Conservation (phyloP, 2,329 filamentous ascomycete genomes). For the Hypoxylon sp. region DNA sequence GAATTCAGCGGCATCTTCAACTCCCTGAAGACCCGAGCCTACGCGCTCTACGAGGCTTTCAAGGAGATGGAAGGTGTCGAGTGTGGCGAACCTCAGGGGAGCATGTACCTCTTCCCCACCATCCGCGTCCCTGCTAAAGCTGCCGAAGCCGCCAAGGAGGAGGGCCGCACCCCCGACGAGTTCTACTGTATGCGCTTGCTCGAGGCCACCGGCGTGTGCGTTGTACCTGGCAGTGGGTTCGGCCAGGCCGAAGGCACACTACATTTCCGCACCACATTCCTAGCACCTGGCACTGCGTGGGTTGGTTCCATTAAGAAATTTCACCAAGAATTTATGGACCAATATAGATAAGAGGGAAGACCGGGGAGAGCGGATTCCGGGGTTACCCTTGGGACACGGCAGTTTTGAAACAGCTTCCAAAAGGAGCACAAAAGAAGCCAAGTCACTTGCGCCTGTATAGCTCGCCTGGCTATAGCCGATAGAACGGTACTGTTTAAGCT, state of each 20-base stretch:
- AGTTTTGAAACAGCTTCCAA: neutral
- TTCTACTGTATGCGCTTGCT: conserved; percentile 94
- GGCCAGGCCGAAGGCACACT: conserved; percentile 91
- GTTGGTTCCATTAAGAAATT: conserved; percentile 88
- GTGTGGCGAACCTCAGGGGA: conserved; percentile 89
- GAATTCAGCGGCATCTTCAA: conserved; percentile 88
- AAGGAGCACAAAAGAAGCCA: neutral
- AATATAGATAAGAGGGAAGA: conserved; percentile 67
- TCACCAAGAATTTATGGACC: conserved; percentile 88
- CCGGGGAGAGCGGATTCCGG: neutral
- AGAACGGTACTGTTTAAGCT: neutral
- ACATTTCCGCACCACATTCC: conserved; percentile 96
- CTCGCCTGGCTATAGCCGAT: conserved; percentile 2
- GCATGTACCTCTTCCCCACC: conserved; percentile 99
- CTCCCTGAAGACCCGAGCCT: conserved; percentile 82
- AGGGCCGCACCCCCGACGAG: conserved; percentile 83
- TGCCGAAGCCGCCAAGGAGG: conserved; percentile 77
- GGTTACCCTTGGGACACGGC: neutral
- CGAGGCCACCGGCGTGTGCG: conserved; percentile 93
- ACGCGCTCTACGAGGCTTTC: conserved; percentile 90
- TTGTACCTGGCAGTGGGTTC: conserved; percentile 92
- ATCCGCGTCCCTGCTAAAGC: conserved; percentile 84
- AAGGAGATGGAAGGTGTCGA: conserved; percentile 94
- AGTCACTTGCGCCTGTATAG: neutral
- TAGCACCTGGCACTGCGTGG: conserved; percentile 97